Evolutionary conservation across 1,284 basidiomycete genomes (phyloP).

Genomic region (Cutaneotrichosporon sp.): DNA sequence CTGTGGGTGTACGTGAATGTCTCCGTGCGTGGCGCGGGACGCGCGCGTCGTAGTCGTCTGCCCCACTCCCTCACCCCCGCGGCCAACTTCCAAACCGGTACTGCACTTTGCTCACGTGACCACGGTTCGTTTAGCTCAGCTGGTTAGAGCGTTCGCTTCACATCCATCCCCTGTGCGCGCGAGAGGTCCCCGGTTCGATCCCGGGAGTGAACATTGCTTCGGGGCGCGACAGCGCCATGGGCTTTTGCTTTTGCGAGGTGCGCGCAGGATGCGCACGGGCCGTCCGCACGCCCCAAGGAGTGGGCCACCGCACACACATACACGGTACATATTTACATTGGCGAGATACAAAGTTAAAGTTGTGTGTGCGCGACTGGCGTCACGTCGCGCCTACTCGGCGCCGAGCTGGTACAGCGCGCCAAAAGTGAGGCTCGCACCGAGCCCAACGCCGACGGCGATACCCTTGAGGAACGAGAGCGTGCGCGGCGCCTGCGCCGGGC

Average conservation of each 20-base stretch:
- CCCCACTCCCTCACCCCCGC: not conserved
- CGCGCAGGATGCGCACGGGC: too few species aligned
- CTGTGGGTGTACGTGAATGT: not conserved
- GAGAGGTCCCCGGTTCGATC: conserved; percentile 5
- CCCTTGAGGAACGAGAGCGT: not conserved
- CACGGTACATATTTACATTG: too few species aligned
- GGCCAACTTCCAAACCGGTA: not conserved
- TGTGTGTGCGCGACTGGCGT: too few species aligned
- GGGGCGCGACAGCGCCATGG: not conserved
- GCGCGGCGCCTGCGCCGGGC: not conserved
- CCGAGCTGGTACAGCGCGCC: conserved; percentile 4
- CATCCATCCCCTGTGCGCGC: not conserved
- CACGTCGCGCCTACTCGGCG: not conserved
- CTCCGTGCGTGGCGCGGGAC: not conserved
- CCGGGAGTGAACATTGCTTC: not conserved
- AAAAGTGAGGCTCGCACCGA: not conserved
- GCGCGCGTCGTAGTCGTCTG: not conserved
- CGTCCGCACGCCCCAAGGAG: too few species aligned
- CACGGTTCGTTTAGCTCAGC: conserved; percentile 3
- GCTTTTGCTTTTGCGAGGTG: not conserved
- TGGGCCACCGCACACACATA: too few species aligned
- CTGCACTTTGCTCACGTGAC: not conserved
- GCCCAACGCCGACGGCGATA: not conserved
- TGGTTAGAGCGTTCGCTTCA: conserved; percentile 8
- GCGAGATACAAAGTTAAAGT: too few species aligned